Percentiles rank a stretch among this genome's conserved stretches.
phyloP scores from a whole-genome alignment of 352 stramenopile genomes.

The Globisporangium emineosum region DNA sequence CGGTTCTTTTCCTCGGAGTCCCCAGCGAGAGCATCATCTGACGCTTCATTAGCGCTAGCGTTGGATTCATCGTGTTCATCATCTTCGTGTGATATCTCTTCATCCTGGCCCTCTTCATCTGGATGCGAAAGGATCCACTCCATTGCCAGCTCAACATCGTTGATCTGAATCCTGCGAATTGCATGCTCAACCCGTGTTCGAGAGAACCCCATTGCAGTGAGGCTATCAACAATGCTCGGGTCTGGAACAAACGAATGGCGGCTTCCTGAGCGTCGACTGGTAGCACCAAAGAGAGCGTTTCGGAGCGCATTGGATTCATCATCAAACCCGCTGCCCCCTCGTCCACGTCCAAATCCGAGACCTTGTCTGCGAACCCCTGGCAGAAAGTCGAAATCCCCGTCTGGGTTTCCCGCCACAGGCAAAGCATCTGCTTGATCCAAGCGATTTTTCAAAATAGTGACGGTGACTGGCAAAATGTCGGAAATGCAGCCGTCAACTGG shows the following conservation, averaged over 20 bases:
- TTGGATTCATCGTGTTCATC: constrained; percentile 20
- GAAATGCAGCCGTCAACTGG: constrained; percentile 50
- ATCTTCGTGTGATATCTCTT: constrained; percentile 26
- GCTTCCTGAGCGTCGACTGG: constrained; percentile 21
- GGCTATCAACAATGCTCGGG: constrained; percentile 86
- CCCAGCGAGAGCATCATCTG: background rate
- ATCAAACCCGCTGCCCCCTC: constrained; percentile 25
- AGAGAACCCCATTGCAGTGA: constrained; percentile 95
- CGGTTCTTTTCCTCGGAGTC: constrained; percentile 31
- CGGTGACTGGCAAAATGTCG: constrained; percentile 63
- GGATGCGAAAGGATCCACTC: constrained; percentile 95
- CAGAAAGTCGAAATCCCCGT: constrained; percentile 30
- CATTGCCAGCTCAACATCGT: constrained; percentile 95
- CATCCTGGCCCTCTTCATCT: constrained; percentile 48
- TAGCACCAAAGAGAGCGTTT: constrained; percentile 46
- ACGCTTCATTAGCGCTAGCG: background rate
- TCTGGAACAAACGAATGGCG: constrained; percentile 85
- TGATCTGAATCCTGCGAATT: constrained; percentile 85
- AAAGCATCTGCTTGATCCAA: constrained; percentile 41
- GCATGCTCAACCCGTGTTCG: constrained; percentile 88
- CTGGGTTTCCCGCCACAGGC: constrained; percentile 1
- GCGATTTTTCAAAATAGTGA: constrained; percentile 77
- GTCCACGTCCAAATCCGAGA: constrained; percentile 31
- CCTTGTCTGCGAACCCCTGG: constrained; percentile 26
- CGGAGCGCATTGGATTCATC: constrained; percentile 45